Evolutionary conservation across 768 basidiomycete genomes (phyloP).

Genomic region (Kwoniella botswanensis): DNA sequence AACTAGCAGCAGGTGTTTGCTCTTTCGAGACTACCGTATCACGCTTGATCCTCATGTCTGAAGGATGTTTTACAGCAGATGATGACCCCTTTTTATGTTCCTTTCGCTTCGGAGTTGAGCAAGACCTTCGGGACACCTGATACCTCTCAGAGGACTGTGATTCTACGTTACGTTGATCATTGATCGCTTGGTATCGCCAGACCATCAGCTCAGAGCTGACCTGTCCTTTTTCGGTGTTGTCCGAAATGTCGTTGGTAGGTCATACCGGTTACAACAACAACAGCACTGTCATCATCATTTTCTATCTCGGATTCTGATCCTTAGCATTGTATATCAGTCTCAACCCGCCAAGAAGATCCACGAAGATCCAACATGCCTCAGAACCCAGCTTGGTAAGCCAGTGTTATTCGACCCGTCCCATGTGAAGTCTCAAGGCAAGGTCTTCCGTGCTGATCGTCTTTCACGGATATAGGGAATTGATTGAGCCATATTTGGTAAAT

Average conservation of each 20-base stretch:
- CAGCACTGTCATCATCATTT: neutral
- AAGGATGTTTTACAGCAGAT: neutral
- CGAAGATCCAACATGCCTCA: constrained; percentile 12
- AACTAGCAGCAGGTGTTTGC: no score
- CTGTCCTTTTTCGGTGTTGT: neutral
- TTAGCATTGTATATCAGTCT: neutral
- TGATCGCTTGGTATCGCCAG: no score
- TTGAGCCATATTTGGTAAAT: constrained; percentile 52
- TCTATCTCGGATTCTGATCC: neutral
- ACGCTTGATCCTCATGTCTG: neutral
- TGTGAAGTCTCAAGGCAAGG: neutral
- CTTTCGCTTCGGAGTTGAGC: neutral
- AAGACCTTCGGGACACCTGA: neutral
- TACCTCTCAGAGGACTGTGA: no score
- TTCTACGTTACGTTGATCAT: no score
- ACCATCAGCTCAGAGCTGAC: no score
- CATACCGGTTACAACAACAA: neutral
- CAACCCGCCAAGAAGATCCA: neutral
- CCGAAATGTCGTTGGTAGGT: neutral
- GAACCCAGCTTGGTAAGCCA: constrained; percentile 44
- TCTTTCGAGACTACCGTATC: no score
- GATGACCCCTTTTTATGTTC: neutral
- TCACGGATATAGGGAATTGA: constrained; percentile 46
- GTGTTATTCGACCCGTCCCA: neutral
- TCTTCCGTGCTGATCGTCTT: neutral